Base-by-base conservation (phyloP, 768 basidiomycete genomes). In the Lyophyllum semitale region DNA sequence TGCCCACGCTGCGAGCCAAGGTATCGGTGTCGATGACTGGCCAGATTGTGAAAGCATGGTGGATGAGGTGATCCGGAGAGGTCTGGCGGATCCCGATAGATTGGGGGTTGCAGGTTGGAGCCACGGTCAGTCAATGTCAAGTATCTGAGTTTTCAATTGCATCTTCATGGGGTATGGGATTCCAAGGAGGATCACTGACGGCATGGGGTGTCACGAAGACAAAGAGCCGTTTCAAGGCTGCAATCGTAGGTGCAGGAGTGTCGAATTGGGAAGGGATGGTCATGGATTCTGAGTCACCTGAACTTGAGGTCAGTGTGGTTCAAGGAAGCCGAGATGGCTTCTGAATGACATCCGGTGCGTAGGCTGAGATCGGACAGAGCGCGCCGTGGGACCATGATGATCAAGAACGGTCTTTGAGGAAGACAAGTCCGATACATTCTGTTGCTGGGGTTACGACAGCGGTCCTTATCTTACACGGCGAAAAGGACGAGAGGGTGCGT, bases 401-500 rank as follows among this genome's bases (percentile, higher is more conserved):
- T 11, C 51, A 38, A 15, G 53, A 56, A 32, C 54, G 40, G 41
- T 59, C 55, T 7, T 38, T 47, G 12, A 61, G 70, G 33, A 69
- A 65, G 52, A 59, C 62, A 1, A 70, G 68, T 51, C 73, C 73
- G 4, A 60, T 73, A 37, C 73, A 72, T 46, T 61, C 58, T 45
- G 71, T 83, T 8, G 66, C 72, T 18, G 66, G 65, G 0, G 77
- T 84, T 25, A 66, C 61, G 43, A 71, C 77, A 3, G 81, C 82
- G 0, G 77, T 83, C 15, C 66, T 82, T 18, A 62, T 85, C 33
- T 59, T 81, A 11, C 69, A 84, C 32, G 84, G 84, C 0, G 77
- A 78, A 44, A 75, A 72, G 52, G 84, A 85, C 59, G 71, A 79
- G 32, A 73, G 84, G 0, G 82, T 82, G 22, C 80, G 82, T 7